Evolutionary conservation across 495 filamentous ascomycete species (phyloP).

Genomic region (Neurospora sp.): DNA sequence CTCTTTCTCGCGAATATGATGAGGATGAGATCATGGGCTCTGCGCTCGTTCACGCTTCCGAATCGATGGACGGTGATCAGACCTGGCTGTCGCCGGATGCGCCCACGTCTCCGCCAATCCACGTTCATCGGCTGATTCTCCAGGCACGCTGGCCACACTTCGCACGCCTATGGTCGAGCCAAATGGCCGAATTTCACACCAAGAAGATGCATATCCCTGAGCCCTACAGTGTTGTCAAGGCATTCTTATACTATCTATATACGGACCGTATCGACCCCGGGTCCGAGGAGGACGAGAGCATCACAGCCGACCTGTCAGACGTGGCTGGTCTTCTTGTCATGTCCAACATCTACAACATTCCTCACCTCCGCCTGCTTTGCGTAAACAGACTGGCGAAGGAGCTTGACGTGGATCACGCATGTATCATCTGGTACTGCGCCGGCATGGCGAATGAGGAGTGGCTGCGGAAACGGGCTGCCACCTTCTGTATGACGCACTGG

Average conservation of each 20-base stretch:
- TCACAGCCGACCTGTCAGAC: conserved; percentile 59
- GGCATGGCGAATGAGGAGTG: conserved; percentile 84
- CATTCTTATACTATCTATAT: conserved; percentile 93
- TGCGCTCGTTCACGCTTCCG: conserved; percentile 29
- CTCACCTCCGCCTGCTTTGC: conserved; percentile 78
- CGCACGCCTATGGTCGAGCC: conserved; percentile 73
- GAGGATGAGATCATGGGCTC: conserved; percentile 52
- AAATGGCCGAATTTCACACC: conserved; percentile 95
- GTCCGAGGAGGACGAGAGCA: conserved; percentile 39
- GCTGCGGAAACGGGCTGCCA: conserved; percentile 76
- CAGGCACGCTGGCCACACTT: conserved; percentile 97
- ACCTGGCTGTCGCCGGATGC: conserved; percentile 53
- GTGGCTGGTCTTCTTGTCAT: conserved; percentile 95
- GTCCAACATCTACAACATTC: conserved; percentile 96
- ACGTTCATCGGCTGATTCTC: conserved; percentile 86
- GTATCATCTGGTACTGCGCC: conserved; percentile 91
- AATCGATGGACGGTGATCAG: conserved; percentile 33
- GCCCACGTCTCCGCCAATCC: conserved; percentile 72
- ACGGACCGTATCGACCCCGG: conserved; percentile 75
- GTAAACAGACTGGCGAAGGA: conserved; percentile 80
- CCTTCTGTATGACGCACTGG: conserved; percentile 88
- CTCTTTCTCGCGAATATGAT: conserved; percentile 52
- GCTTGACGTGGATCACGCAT: conserved; percentile 87
- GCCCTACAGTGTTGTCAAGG: conserved; percentile 85
- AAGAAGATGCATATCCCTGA: conserved; percentile 97